Base-by-base conservation (phyloP, 2,329 filamentous ascomycete genomes). In the Fusarium neocosmosporiellum region DNA sequence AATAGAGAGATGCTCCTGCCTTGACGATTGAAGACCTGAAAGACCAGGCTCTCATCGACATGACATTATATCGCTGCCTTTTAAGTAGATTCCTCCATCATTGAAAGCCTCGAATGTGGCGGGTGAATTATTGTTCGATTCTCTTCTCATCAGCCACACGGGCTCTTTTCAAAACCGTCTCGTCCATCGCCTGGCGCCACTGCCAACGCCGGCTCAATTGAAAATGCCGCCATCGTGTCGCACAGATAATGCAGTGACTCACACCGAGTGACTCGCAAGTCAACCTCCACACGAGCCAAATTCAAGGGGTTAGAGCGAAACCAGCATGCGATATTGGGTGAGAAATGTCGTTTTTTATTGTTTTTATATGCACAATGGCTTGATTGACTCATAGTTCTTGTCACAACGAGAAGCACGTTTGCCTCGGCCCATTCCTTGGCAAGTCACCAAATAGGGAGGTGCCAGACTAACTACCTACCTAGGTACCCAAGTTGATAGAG, bases 191-290 rank as follows among this genome's bases (percentile, higher is more conserved):
- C 39, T 59, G 55, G 54, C 67, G 54, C 65, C 18, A 62, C 64
- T 63, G 41, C 50, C 27, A 61, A 37, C 22, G 65, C 41, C 68
- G 65, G 58, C 37, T 57, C 33, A 50, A 27, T 50, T 46, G 20
- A 54, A 54, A 50, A 33, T 46, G 41, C 59, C 43, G 29, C 64
- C 60, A 50, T 55, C 13, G n/a, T 55, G 37, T 55, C 27, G 46
- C 46, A 53, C 46, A 31, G n/a, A 55, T 36, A 55, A 55, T 37
- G 54, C 9, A 34, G 73, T 77, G 75, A 77, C 75, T 77, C 75
- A 77, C 61, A 53, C 75, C 75, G 75, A 36, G 65, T 75, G 73
- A 76, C 69, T 74, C 72, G 31, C 31, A 39, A 61, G 33, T 13
- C 29, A n/a, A 41, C 29, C 50, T 48, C 54, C 39, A 60, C 43